Evolutionary conservation across 768 basidiomycete genomes (phyloP), one percentile per base, ranked within the genome.

Genomic region (Lentinula lateritia): DNA sequence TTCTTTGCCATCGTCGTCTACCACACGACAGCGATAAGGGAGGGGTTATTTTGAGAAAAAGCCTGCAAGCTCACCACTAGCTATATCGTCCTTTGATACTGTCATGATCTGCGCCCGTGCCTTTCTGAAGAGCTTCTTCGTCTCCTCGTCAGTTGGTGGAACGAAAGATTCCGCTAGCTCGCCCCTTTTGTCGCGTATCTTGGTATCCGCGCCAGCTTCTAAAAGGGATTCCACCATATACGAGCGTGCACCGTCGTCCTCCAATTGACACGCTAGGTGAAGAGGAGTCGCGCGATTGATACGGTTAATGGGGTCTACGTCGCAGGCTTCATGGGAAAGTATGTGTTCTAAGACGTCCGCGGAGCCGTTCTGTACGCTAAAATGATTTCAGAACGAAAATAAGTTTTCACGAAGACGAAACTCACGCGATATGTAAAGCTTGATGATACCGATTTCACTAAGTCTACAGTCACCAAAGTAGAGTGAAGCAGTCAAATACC

Each of bases 161-260:
- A 92, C 72, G 8, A 88, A 71, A 64, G 90, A 86, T 15, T 80
- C 48, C 0, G 80, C 78, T 2, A 80, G 80, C 35, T 83, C 78
- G 20, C 85, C 85, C 60, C 85, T 77, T 76, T 87, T 88, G 73
- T 93, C 85, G 68, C 83, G 85, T 69, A 92, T 84, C 61, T 90
- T 92, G 66, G 81, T 83, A 73, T 92, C 83, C 1, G 90, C 90
- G 3, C 92, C 92, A 0, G 92, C 92, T 1, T 94, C 92, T 3
- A 93, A 73, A 61, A 94, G 72, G 63, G 80, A 85, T 66, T 82
- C 78, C 46, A 89, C 82, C 7, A 91, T 76, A 52, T 77, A 73
- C 52, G 72, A 68, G 50, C 90, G 73, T 20, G 85, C 70, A 34
- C 85, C 88, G 1, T 70, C 71, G 63, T 88, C 78, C 38, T 83